phyloP scores from a whole-genome alignment of 345 rosid species.

The Dimocarpus longan region DNA sequence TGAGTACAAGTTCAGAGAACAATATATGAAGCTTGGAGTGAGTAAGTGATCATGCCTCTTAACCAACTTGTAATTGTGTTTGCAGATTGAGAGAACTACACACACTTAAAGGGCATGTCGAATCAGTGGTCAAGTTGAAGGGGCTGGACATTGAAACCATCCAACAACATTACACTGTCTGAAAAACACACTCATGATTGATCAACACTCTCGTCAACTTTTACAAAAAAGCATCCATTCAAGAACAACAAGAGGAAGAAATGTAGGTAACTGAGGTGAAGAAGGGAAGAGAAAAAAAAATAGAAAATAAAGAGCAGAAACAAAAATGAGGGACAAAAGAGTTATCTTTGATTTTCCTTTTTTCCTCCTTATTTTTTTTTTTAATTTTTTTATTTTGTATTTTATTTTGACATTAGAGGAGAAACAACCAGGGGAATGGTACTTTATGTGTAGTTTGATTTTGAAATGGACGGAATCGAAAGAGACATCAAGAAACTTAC shows the following conservation, averaged over 20 bases:
- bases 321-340: neutral
- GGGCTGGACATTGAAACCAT: constrained; percentile 75
- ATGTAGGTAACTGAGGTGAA: no score
- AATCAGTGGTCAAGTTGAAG: constrained; percentile 69
- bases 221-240: no score
- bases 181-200: neutral
- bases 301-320: neutral
- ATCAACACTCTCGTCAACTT: neutral
- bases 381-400: neutral
- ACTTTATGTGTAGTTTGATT: neutral
- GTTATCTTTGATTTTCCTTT: neutral
- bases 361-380: neutral
- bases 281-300: neutral
- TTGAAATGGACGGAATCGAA: neutral
- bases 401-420: neutral
- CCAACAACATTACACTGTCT: constrained; percentile 73
- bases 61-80: neutral
- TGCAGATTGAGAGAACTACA: constrained; percentile 71
- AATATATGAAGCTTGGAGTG: neutral
- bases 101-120: constrained; percentile 75
- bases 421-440: neutral
- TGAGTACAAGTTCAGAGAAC: neutral
- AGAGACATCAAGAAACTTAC: no score
- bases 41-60: neutral
- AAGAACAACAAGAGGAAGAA: no score